Evolutionary conservation across 2,329 filamentous ascomycete genomes (phyloP), one percentile per base, ranked within the genome.

Genomic region (Chalaropsis thielavioides): DNA sequence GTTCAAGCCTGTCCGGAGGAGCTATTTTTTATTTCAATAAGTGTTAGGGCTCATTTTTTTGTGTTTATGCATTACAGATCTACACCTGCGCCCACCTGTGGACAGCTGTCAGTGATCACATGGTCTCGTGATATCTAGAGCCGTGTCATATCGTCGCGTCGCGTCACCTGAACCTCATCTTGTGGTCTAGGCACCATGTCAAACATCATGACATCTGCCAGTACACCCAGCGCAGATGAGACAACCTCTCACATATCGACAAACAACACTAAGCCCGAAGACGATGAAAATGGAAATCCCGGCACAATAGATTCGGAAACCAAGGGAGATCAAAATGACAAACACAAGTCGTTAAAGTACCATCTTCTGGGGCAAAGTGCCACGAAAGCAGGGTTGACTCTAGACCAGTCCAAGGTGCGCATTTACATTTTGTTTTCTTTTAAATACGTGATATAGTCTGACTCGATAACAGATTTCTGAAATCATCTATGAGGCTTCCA

Each of bases 401-500:
- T 97, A n/a, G 90, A 99, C 71, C 94, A 97, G 76, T 82, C 82
- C 68, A 95, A 94, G 78, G 87, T 86, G 41, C 27, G 11, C 24
- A 7, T 13, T 31, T 40, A 13, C 7, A 17, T 17, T 19, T 19
- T 24, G 35, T 11, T 17, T 31, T 17, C 43, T 46, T 6, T 6
- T n/a, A n/a, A 17, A 15, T 19, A 31, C 51, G 38, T 19, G 51
- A n/a, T 40, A 7, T 27, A 13, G 19, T 38, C 13, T 22, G 13
- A 62, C 35, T 15, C 31, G 49, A 19, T 11, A 10, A 35, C 35
- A 87, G 85, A 91, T 99, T 61, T 95, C 92, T 1, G 92, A 97
- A 70, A 87, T 97, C 70, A 99, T 99, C 67, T 97, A 96, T 76
- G 90, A 95, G 74, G 91, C 92, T 11, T 96, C 91, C 17, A 96